Evolutionary conservation across 257 asterid genomes (phyloP), one percentile per base, ranked within the genome.

Genomic region (Euphrasia confusa): DNA sequence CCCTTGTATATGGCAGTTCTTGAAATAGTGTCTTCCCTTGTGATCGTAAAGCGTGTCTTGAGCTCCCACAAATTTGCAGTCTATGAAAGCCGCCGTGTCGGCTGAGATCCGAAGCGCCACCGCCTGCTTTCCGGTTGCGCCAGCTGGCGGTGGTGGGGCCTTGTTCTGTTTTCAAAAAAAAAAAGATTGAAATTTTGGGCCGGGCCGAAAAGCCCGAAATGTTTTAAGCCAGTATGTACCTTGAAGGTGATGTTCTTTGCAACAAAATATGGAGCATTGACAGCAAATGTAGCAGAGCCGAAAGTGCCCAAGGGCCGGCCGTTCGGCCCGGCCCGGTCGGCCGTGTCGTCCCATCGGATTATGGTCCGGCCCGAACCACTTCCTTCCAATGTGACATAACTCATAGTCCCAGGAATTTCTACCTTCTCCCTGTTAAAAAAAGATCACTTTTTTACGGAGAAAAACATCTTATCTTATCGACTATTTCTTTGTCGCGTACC

Each of bases 101-200:
- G 82, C 96, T 0, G 98, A 82, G n/a, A 91, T 91, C 53, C 96
- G 80, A 40, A 88, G 81, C 10, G 98, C 98, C 79, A 88, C 98
- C 15, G 94, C 98, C 71, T 91, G 96, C 79, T 88, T 86, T 8
- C 96, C 92, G 2, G 66, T 61, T 10, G 94, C 95, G 30, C 96
- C 98, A 4, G 89, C 69, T 11, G 86, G 68, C 18, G 96, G 89
- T 0, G 85, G 11, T 12, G 80, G 69, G 0, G 95, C 89, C 61
- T 82, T 84, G 76, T 90, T 90, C 97, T 90, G 90, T 8, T 45
- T 45, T 45, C 1, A 45, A 3, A 13, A 7, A 45, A 15, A 12
- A 45, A 10, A 45, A 63, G n/a, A 37, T 4, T 12, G 10, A 18
- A 35, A 7, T 5, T 7, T 6, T 8, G 39, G 39, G 39, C 24